Conservation (phyloP, 768 basidiomycete species). For the Podaxis mareebaensis region DNA sequence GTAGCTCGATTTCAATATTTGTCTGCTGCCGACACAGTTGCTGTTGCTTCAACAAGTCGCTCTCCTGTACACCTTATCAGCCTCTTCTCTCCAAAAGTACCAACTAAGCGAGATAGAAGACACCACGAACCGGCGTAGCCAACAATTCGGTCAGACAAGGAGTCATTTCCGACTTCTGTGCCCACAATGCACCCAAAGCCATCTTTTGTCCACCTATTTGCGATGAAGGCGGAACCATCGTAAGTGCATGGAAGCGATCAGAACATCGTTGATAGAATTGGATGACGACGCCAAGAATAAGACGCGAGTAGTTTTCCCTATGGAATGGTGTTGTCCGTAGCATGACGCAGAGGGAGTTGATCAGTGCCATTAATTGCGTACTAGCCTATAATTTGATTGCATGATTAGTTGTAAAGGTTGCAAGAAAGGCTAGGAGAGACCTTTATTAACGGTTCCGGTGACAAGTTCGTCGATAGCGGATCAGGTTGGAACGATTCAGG, state of each 20-base stretch:
- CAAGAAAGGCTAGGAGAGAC: constrained; percentile 35
- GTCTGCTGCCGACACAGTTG: constrained; percentile 78
- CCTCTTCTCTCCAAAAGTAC: neutral
- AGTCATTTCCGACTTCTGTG: constrained; percentile 79
- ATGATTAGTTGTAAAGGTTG: neutral
- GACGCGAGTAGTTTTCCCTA: constrained; percentile 89
- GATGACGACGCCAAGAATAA: constrained; percentile 91
- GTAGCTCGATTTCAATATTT: constrained; percentile 69
- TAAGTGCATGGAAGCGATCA: constrained; percentile 79
- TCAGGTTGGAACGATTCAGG: constrained; percentile 90
- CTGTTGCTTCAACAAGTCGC: constrained; percentile 40
- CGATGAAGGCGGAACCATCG: constrained; percentile 45
- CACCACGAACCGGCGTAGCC: constrained; percentile 45
- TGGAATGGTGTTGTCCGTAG: constrained; percentile 91
- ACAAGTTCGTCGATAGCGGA: constrained; percentile 61
- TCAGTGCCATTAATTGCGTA: constrained; percentile 82
- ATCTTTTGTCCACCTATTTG: constrained; percentile 25
- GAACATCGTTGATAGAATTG: constrained; percentile 96
- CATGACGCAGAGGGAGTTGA: constrained; percentile 92
- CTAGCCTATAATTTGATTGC: constrained; percentile 54
- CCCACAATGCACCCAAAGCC: constrained; percentile 76
- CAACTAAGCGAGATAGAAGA: neutral
- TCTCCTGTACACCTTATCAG: constrained; percentile 32
- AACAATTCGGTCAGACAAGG: constrained; percentile 71
- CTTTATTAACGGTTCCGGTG: constrained; percentile 75